These are phyloP conservation scores for Trametes polyzona DNA, from an alignment of 1,284 basidiomycete species.

Conservation along the genomic window DNA sequence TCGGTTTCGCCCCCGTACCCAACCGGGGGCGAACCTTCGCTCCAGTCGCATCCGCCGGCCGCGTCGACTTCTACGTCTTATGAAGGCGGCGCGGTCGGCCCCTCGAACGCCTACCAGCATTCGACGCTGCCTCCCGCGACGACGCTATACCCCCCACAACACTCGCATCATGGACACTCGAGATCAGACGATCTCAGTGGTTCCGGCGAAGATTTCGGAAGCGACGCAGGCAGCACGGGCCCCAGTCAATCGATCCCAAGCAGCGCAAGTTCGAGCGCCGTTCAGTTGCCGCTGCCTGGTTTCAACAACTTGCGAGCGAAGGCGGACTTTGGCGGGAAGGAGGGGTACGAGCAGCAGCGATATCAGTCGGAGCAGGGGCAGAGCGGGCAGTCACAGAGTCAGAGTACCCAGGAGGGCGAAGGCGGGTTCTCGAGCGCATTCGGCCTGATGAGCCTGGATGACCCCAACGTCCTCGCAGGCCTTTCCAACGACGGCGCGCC, in stretches of 20 bases:
- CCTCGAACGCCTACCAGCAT: slow-evolving; percentile 22
- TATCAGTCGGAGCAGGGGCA: slow-evolving; percentile 12
- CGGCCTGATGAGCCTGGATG: slow-evolving; percentile 72
- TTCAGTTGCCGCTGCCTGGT: slow-evolving; percentile 31
- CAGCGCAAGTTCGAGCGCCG: slow-evolving; percentile 32
- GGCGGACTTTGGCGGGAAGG: slow-evolving; percentile 17
- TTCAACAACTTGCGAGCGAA: slow-evolving; percentile 23
- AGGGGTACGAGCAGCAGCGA: slow-evolving; percentile 16
- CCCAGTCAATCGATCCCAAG: slow-evolving; percentile 30
- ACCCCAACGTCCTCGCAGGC: slow-evolving; percentile 64
- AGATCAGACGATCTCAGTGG: slow-evolving; percentile 29
- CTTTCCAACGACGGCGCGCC: slow-evolving; percentile 57
- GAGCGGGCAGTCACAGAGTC: slow-evolving; percentile 13
- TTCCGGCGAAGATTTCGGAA: slow-evolving; percentile 28
- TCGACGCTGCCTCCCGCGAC: slow-evolving; percentile 17
- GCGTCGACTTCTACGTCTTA: slow-evolving; percentile 15
- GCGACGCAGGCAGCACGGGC: slow-evolving; percentile 29
- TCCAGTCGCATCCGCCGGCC: slow-evolving; percentile 29
- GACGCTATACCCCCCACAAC: slow-evolving; percentile 31
- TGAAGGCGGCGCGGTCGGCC: slow-evolving; percentile 10
- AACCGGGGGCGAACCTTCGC: slow-evolving; percentile 26
- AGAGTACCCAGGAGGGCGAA: slow-evolving; percentile 32
- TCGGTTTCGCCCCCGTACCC: slow-evolving; percentile 18
- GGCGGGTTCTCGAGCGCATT: slow-evolving; percentile 68
- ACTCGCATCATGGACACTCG: slow-evolving; percentile 21